Evolutionary conservation across 495 filamentous ascomycete genomes (phyloP).

Genomic region (Penicillium goetzii): DNA sequence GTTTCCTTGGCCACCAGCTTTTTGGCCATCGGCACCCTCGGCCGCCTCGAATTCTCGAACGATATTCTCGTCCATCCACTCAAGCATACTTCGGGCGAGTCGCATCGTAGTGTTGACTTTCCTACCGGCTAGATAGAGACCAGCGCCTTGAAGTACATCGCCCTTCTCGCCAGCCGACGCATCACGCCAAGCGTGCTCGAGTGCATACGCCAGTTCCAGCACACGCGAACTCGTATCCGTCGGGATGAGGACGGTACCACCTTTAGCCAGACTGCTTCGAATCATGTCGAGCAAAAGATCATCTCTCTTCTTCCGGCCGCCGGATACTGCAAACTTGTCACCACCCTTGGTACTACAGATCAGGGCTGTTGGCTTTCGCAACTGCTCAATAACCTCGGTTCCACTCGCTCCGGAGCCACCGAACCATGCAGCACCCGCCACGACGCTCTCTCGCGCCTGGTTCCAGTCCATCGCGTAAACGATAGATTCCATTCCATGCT

Average conservation of each 20-base stretch:
- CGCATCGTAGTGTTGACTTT: conserved; percentile 82
- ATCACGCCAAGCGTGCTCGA: conserved; percentile 89
- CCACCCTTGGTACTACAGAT: conserved; percentile 87
- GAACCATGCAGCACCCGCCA: conserved; percentile 91
- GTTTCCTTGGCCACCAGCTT: conserved; percentile 36
- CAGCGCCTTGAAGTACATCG: conserved; percentile 65
- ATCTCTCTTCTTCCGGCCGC: conserved; percentile 78
- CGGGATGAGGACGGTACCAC: conserved; percentile 93
- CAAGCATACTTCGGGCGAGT: conserved; percentile 90
- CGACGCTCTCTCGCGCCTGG: conserved; percentile 88
- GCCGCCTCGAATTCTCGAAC: conserved; percentile 87
- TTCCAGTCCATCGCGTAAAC: conserved; percentile 99
- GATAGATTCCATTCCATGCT: conserved; percentile 94
- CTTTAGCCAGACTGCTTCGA: conserved; percentile 71
- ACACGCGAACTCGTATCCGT: conserved; percentile 93
- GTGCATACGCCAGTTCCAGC: conserved; percentile 86
- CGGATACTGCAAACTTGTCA: conserved; percentile 68
- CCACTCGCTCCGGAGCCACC: conserved; percentile 79
- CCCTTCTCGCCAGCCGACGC: conserved; percentile 55
- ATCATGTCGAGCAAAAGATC: conserved; percentile 83
- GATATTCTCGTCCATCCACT: conserved; percentile 98
- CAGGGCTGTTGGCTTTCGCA: conserved; percentile 89
- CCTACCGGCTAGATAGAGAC: conserved; percentile 80
- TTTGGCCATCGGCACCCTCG: conserved; percentile 53
- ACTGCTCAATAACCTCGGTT: conserved; percentile 86